Evolutionary conservation across 164 flowering plant genomes (phyloP).

Genomic region (Saururus chinensis): DNA sequence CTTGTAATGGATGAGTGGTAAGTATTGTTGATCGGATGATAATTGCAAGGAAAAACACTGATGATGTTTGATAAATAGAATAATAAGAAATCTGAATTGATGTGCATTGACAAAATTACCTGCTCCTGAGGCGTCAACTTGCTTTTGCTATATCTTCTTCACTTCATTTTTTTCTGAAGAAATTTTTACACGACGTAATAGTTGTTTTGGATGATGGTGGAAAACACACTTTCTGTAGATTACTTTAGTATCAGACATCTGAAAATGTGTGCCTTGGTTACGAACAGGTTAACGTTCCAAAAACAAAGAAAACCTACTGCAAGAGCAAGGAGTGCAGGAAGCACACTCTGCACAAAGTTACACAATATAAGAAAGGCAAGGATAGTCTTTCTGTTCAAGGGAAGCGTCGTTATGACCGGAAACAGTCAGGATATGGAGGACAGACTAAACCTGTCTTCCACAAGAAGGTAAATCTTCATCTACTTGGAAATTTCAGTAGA

Average conservation of each 20-base stretch:
- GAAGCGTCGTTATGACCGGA: constrained; percentile 10
- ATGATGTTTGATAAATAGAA: no score
- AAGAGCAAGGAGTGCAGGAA: constrained; percentile 15
- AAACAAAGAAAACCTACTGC: constrained; percentile 18
- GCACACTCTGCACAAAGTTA: constrained; percentile 16
- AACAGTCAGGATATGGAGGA: constrained; percentile 11
- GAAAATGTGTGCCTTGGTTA: background rate
- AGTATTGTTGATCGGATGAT: no score
- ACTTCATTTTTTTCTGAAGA: no score
- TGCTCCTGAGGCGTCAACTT: no score
- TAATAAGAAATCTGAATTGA: no score
- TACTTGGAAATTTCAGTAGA: background rate
- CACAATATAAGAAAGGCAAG: constrained; percentile 17
- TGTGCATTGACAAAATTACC: no score
- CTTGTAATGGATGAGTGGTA: no score
- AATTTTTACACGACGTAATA: no score
- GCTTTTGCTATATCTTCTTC: no score
- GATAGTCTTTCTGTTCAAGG: constrained; percentile 16
- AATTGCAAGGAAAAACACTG: no score
- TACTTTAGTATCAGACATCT: background rate
- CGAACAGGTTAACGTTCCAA: constrained; percentile 12
- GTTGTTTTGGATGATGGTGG: no score
- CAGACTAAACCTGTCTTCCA: constrained; percentile 13
- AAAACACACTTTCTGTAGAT: no score
- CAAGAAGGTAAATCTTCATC: constrained; percentile 3